Evolutionary conservation across 2,329 filamentous ascomycete genomes (phyloP).

Genomic region (Cadophora gregata): DNA sequence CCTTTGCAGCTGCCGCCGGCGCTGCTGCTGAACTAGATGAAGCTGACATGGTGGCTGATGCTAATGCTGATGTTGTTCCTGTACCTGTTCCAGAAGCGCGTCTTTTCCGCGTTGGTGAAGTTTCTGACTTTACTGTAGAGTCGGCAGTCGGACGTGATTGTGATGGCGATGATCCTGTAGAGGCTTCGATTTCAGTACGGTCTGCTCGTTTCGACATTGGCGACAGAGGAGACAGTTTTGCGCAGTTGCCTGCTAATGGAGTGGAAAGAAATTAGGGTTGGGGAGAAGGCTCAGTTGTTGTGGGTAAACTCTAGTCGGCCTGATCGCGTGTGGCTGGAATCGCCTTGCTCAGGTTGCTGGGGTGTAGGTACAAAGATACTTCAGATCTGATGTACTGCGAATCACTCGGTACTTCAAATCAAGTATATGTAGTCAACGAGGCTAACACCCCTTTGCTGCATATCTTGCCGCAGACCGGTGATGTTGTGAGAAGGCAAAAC

Average conservation of each 20-base stretch:
- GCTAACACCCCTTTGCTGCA: slow-evolving; percentile 41
- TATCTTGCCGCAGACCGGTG: slow-evolving; percentile 34
- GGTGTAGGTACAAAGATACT: slow-evolving; percentile 42
- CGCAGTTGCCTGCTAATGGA: slow-evolving; percentile 26
- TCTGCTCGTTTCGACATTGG: slow-evolving; percentile 44
- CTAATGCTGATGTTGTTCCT: slow-evolving; percentile 24
- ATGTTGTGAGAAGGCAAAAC: slow-evolving; percentile 24
- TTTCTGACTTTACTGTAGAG: slow-evolving; percentile 35
- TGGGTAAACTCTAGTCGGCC: slow-evolving; percentile 32
- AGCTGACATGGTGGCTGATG: slow-evolving; percentile 37
- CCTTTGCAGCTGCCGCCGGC: slow-evolving; percentile 25
- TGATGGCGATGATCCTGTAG: slow-evolving; percentile 35
- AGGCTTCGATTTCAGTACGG: slow-evolving; percentile 35
- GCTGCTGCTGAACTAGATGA: slow-evolving; percentile 29
- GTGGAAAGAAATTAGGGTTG: slow-evolving; percentile 18
- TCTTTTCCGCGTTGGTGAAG: slow-evolving; percentile 38
- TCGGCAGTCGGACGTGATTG: slow-evolving; percentile 34
- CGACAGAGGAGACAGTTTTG: slow-evolving; percentile 25
- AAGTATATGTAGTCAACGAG: slow-evolving; percentile 37
- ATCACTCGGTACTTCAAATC: slow-evolving; percentile 35
- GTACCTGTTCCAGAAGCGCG: slow-evolving; percentile 33
- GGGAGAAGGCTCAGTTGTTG: slow-evolving; percentile 29
- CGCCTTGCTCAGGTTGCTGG: slow-evolving; percentile 37
- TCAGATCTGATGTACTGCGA: slow-evolving; percentile 40
- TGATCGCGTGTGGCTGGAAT: slow-evolving; percentile 37